Evolutionary conservation across 2,329 filamentous ascomycete species (phyloP).

Genomic region (Ceratocystis cubensis): DNA sequence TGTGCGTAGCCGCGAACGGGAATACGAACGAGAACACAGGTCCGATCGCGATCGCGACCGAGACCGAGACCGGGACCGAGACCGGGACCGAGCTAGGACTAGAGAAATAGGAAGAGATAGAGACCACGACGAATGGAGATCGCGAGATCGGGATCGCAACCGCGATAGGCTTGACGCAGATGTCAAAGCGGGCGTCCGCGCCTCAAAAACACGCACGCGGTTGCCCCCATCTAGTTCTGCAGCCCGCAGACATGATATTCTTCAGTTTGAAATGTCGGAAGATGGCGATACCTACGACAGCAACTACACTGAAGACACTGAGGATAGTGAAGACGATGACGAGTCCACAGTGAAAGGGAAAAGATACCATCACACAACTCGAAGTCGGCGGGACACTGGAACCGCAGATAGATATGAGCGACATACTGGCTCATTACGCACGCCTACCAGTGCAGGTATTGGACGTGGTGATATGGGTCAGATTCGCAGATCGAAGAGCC

Average conservation of each 20-base stretch:
- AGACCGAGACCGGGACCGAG: not conserved
- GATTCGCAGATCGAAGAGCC: slow-evolving; percentile 36
- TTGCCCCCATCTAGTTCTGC: not conserved
- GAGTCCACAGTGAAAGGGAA: not conserved
- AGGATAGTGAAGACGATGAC: not conserved
- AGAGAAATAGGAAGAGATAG: not conserved
- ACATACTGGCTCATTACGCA: not conserved
- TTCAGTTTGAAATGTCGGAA: not conserved
- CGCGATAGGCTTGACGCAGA: slow-evolving; percentile 11
- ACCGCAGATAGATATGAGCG: slow-evolving; percentile 10
- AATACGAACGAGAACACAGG: slow-evolving; percentile 9
- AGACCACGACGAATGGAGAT: slow-evolving; percentile 4
- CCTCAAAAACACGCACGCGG: not conserved
- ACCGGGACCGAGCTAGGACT: not conserved
- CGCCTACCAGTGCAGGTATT: not conserved
- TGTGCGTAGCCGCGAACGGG: slow-evolving; percentile 13
- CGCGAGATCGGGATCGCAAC: slow-evolving; percentile 17
- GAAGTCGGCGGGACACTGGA: not conserved
- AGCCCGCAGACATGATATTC: not conserved
- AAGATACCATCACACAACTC: not conserved
- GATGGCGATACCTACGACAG: not conserved
- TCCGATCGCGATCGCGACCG: slow-evolving; percentile 13
- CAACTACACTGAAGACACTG: not conserved
- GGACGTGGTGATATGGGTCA: not conserved
- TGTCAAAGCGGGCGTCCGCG: not conserved